Conservation (phyloP, 495 filamentous ascomycete genomes). For the Penicillium flavigenum region DNA sequence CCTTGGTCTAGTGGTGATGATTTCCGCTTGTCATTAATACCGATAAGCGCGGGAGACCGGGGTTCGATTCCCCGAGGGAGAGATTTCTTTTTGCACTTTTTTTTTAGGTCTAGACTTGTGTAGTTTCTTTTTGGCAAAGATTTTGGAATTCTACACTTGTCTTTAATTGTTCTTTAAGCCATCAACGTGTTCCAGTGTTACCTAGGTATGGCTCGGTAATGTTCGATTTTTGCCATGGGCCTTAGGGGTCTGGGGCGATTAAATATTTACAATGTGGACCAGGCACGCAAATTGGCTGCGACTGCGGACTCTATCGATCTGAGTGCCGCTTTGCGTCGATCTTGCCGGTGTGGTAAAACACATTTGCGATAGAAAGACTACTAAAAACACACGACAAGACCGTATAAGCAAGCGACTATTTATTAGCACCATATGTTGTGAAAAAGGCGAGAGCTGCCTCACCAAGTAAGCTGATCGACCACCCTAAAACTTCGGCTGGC, state of each 20-base stretch:
- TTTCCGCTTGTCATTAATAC: conserved; percentile 54
- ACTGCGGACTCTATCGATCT: background rate
- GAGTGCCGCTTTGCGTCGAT: conserved; percentile 6
- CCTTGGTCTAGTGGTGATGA: conserved; percentile 55
- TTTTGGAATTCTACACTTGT: too few species aligned
- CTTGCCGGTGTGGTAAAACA: conserved; percentile 1
- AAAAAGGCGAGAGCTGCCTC: too few species aligned
- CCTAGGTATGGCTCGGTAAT: too few species aligned
- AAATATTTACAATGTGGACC: conserved; percentile 1
- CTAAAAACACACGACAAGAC: too few species aligned
- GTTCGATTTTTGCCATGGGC: too few species aligned
- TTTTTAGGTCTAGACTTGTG: background rate
- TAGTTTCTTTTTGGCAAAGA: background rate
- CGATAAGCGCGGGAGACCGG: conserved; percentile 51
- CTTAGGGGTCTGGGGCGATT: background rate
- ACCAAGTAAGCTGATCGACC: background rate
- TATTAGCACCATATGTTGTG: too few species aligned
- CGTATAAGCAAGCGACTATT: too few species aligned
- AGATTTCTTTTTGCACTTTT: conserved; percentile 1
- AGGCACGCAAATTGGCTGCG: background rate
- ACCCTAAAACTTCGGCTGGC: too few species aligned
- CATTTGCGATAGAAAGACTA: background rate
- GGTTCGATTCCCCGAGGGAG: conserved; percentile 51
- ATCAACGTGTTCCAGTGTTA: too few species aligned
- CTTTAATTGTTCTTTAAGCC: too few species aligned